Conservation (phyloP, 345 rosid genomes). For the Arabidopsis arenosa region DNA sequence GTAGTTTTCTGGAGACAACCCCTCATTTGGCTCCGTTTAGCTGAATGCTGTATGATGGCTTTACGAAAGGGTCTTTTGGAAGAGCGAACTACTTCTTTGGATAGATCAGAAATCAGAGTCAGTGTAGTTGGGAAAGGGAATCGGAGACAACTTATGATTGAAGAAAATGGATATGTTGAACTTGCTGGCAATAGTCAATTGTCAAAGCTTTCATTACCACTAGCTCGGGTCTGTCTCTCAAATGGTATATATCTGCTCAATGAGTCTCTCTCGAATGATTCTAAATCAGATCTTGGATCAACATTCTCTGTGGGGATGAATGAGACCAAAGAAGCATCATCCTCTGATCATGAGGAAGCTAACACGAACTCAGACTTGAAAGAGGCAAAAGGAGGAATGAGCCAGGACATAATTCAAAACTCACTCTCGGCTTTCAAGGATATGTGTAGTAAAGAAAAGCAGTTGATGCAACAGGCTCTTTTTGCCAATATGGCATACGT, state of each 20-base stretch:
- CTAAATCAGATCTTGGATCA: slow-evolving; percentile 51
- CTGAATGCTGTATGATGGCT: slow-evolving; percentile 95
- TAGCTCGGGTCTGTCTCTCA: slow-evolving; percentile 81
- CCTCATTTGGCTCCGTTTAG: slow-evolving; percentile 90
- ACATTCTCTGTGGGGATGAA: slow-evolving; percentile 52
- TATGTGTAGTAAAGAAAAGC: slow-evolving; percentile 56
- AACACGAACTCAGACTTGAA: slow-evolving; percentile 73
- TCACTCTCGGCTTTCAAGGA: slow-evolving; percentile 67
- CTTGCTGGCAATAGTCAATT: slow-evolving; percentile 53
- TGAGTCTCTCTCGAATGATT: slow-evolving; percentile 48
- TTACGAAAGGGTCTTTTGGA: slow-evolving; percentile 70
- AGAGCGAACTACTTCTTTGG: slow-evolving; percentile 46
- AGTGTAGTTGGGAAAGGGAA: slow-evolving; percentile 88
- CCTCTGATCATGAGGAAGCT: slow-evolving; percentile 55
- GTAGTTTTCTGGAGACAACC: slow-evolving; percentile 67
- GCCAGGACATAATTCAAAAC: slow-evolving; percentile 66
- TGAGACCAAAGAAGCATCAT: slow-evolving; percentile 52
- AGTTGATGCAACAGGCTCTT: slow-evolving; percentile 72
- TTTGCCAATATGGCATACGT: slow-evolving; percentile 80
- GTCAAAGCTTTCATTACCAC: slow-evolving; percentile 71
- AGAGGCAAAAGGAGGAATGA: slow-evolving; percentile 75
- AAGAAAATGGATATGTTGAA: slow-evolving; percentile 57
- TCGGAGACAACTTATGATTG: slow-evolving; percentile 81
- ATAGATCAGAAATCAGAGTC: slow-evolving; percentile 61
- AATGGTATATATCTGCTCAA: slow-evolving; percentile 80